A percentile compares a stretch with the other conserved stretches of the same genome.
Evolutionary conservation across 805 yeast genomes (phyloP).

Genomic region (Metschnikowia lachancei): DNA sequence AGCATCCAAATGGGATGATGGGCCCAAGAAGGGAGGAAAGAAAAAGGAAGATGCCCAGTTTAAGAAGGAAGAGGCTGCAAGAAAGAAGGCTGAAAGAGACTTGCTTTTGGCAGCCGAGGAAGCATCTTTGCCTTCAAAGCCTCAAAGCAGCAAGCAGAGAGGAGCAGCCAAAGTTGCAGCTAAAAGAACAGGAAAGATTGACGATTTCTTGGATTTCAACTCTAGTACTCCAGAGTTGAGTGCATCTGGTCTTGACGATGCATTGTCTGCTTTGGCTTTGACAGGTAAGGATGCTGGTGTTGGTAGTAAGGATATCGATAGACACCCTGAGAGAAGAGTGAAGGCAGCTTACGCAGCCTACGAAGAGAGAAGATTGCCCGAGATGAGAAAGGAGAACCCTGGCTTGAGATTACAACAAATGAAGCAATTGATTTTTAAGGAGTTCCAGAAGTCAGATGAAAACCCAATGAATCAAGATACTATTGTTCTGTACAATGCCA

Average conservation of each 20-base stretch:
- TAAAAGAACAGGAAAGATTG: slow-evolving; percentile 59
- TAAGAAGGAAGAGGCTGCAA: slow-evolving; percentile 72
- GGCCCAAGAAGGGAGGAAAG: slow-evolving; percentile 64
- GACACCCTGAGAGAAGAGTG: slow-evolving; percentile 87
- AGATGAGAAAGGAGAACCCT: slow-evolving; percentile 69
- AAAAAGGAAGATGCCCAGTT: slow-evolving; percentile 68
- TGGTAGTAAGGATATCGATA: slow-evolving; percentile 61
- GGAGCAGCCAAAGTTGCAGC: slow-evolving; percentile 68
- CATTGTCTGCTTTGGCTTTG: slow-evolving; percentile 72
- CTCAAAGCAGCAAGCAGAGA: slow-evolving; percentile 51
- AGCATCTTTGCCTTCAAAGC: slow-evolving; percentile 58
- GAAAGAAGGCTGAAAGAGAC: slow-evolving; percentile 81
- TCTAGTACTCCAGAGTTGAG: slow-evolving; percentile 49
- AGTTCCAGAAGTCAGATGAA: slow-evolving; percentile 75
- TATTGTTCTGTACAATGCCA: slow-evolving; percentile 60
- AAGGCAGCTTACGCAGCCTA: slow-evolving; percentile 75
- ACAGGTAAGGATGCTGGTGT: slow-evolving; percentile 58
- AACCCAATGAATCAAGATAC: slow-evolving; percentile 83
- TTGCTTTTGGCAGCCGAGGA: slow-evolving; percentile 63
- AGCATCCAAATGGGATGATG: slow-evolving; percentile 66
- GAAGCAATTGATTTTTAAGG: slow-evolving; percentile 71
- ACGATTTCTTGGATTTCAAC: slow-evolving; percentile 60
- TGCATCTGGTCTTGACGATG: slow-evolving; percentile 76
- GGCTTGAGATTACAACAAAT: slow-evolving; percentile 78
- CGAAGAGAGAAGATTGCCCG: slow-evolving; percentile 71